Conservation (phyloP, 1,284 basidiomycete genomes). For the Macrocystidia cucumis region DNA sequence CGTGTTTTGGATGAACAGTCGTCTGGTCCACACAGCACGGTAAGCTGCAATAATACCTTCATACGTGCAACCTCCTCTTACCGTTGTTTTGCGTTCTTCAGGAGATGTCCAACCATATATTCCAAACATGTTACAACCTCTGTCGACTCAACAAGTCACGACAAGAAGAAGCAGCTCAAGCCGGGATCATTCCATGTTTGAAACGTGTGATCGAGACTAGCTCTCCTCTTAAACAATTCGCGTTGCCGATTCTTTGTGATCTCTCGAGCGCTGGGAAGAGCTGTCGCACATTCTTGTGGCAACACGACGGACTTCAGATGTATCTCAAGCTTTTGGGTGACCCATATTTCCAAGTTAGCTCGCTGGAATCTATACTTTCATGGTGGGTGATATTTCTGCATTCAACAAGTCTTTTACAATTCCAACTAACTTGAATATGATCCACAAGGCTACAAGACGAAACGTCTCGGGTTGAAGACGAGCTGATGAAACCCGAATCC, state of each 20-base stretch:
- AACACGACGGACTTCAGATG: slow-evolving; percentile 75
- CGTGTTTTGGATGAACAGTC: slow-evolving; percentile 79
- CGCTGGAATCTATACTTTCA: slow-evolving; percentile 84
- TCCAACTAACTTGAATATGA: slow-evolving; percentile 11
- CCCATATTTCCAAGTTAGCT: slow-evolving; percentile 93
- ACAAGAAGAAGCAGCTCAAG: slow-evolving; percentile 95
- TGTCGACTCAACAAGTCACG: slow-evolving; percentile 90
- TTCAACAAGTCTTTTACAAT: slow-evolving; percentile 24
- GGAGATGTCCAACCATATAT: slow-evolving; percentile 92
- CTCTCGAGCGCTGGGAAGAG: slow-evolving; percentile 90
- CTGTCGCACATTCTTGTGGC: slow-evolving; percentile 82
- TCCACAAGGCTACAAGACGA: slow-evolving; percentile 85
- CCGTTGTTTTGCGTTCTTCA: slow-evolving; percentile 22
- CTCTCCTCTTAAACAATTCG: slow-evolving; percentile 94
- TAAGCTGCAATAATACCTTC: slow-evolving; percentile 30
- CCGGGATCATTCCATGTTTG: slow-evolving; percentile 88
- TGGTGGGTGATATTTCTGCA: slow-evolving; percentile 55
- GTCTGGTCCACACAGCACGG: slow-evolving; percentile 74
- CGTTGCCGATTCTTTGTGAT: slow-evolving; percentile 93
- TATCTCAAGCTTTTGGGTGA: slow-evolving; percentile 86
- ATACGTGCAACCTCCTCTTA: slow-evolving; percentile 2
- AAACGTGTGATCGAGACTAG: slow-evolving; percentile 82
- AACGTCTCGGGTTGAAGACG: slow-evolving; percentile 88
- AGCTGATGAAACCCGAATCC: slow-evolving; percentile 63
- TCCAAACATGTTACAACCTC: slow-evolving; percentile 93